Evolutionary conservation across 495 filamentous ascomycete species (phyloP), one percentile per base, ranked within the genome.

Genomic region (Xylaria longipes): DNA sequence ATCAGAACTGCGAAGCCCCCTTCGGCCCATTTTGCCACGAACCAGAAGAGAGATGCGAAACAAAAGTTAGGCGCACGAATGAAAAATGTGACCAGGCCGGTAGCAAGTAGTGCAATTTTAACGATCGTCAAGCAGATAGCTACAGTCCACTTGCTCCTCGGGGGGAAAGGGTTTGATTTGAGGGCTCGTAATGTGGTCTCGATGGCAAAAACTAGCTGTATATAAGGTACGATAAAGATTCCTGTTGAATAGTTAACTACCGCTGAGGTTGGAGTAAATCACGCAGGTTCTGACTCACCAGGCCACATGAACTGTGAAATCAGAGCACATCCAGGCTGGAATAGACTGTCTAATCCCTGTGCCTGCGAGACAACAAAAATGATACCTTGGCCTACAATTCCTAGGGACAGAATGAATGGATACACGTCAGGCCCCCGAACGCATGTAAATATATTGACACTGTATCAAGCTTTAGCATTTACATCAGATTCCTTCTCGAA

Each of bases 41-140:
- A 85, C 83, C 82, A 86, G 72, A 86, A 86, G 17, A 86, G 81
- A 22, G 84, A 85, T 58, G 80, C 80, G 57, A 84, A 78, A 72
- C 84, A 86, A 48, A 84, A 76, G 52, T 80, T 77, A 15, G 76
- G 74, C 22, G 83, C 76, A 2, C 75, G 80, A 43, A 84, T 77
- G 63, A 84, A 82, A 65, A 78, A 71, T 52, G 83, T 83, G 37
- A 85, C 78, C 41, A 83, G 79, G 61, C 84, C 83, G 69, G 81
- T 84, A 39, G 65, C 73, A 25, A 85, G 70, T 17, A 79, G 65
- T 63, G 83, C 72, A 58, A 82, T 54, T 31, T 79, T 79, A 57
- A 83, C 62, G 39, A 85, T 75, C 45, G 74, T 69, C 62, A 85
- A 72, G 72, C 84, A 84, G 27, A 85, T 82, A 0, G 79, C 70